Percentiles rank a stretch among this genome's conserved stretches.
Evolutionary conservation across 106 monocot genomes (phyloP).

Genomic region (Platanthera guangdongensis): DNA sequence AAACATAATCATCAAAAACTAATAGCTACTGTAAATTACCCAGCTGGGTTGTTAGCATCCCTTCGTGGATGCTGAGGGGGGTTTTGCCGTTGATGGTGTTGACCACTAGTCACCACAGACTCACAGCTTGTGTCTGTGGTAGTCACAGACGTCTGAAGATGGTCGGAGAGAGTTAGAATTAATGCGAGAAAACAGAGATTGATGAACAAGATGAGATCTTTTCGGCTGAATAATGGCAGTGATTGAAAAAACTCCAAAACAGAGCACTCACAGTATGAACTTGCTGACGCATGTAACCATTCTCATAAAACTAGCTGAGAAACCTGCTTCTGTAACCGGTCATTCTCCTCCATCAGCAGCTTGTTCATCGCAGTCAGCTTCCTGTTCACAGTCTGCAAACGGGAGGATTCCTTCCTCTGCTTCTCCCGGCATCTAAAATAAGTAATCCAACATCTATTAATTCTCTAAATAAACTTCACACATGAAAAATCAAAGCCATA

Average conservation of each 20-base stretch:
- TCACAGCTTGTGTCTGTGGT: constrained; percentile 84
- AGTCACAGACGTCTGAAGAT: constrained; percentile 39
- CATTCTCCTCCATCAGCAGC: constrained; percentile 82
- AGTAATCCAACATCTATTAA: not conserved
- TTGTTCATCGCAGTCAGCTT: constrained; percentile 84
- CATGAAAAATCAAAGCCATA: too few species aligned
- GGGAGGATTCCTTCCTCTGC: constrained; percentile 69
- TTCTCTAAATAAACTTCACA: too few species aligned
- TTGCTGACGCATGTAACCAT: constrained; percentile 70
- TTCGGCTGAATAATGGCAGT: not conserved
- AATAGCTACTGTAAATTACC: constrained; percentile 36
- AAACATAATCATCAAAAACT: not conserved
- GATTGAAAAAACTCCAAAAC: not conserved
- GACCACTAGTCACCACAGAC: constrained; percentile 90
- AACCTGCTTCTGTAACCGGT: constrained; percentile 81
- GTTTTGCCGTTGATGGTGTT: constrained; percentile 64
- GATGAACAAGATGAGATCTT: not conserved
- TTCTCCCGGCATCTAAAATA: constrained; percentile 70
- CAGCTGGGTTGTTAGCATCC: constrained; percentile 82
- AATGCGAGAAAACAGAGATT: not conserved
- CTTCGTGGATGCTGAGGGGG: constrained; percentile 71
- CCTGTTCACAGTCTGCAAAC: constrained; percentile 71
- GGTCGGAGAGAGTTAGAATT: not conserved
- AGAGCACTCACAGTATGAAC: constrained; percentile 43
- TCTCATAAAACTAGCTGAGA: constrained; percentile 71